Base-by-base conservation (phyloP, 352 stramenopile genomes). In the Phytophthora cajani region DNA sequence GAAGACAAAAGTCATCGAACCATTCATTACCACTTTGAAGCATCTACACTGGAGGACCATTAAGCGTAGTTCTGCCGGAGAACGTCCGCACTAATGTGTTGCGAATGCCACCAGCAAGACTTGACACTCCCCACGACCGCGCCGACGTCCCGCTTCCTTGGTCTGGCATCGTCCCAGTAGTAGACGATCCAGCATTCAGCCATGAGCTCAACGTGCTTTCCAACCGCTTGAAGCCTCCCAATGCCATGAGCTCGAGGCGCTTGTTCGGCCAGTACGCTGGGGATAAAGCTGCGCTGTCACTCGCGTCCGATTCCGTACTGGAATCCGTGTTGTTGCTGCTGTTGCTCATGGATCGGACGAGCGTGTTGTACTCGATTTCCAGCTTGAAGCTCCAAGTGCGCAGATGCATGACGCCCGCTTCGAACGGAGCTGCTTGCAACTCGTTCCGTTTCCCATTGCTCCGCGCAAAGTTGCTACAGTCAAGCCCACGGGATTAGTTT, bases 301-400 rank as follows among this genome's bases (percentile, higher is more conserved):
- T 58, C 9, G 27, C n/a, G 27, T 71, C 42, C 4, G 57, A 63
- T 30, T 75, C 68, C n/a, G 38, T 64, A 51, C 51, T 68, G 0
- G 50, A 60, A 59, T 68, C 53, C 14, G 56, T 59, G 10, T 58
- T 71, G 21, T 68, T 68, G 54, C 63, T 64, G 27, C 42, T 78
- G 23, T 46, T 68, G 12, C 59, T 64, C 23, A 69, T 25, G 23
- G 66, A 64, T 40, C 69, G 54, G 17, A 72, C 38, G 11, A 64
- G 66, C 23, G 74, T 61, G 40, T 88, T 88, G 69, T 87, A 91
- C 56, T 84, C 76, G 44, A 78, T 78, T 64, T 91, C 83, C 21
- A 85, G 51, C 25, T 75, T 69, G 5, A 79, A 67, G n/a, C 60
- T 78, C 79, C 79, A 91, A 3, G 77, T 75, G 2, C 81, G 83